A percentile compares a stretch with the other conserved stretches of the same genome.
phyloP scores from a whole-genome alignment of 2,329 filamentous ascomycete genomes.

The Monosporascus cannonballus region DNA sequence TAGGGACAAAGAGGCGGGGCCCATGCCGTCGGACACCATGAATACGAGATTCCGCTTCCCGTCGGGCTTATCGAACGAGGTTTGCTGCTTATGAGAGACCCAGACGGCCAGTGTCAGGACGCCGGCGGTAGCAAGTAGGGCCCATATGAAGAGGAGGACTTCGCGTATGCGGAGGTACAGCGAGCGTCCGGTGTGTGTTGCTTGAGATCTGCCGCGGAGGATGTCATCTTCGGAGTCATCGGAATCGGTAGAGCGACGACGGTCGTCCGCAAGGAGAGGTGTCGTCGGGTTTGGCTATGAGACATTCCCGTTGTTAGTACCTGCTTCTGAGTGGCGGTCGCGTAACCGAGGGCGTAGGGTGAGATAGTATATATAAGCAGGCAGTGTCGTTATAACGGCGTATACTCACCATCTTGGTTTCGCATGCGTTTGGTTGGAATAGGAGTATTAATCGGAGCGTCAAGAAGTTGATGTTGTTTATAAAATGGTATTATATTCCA shows the following conservation, averaged over 20 bases:
- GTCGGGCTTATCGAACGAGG: constrained; percentile 30
- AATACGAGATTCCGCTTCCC: constrained; percentile 92
- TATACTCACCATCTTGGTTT: neutral
- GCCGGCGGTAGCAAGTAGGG: constrained; percentile 68
- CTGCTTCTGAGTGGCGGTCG: neutral
- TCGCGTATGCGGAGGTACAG: constrained; percentile 54
- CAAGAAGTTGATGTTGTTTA: neutral
- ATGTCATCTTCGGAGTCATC: constrained; percentile 29
- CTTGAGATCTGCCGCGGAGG: constrained; percentile 23
- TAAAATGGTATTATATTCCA: neutral
- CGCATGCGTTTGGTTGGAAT: neutral
- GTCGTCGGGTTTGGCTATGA: constrained; percentile 22
- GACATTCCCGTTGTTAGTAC: neutral
- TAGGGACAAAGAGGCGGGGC: constrained; percentile 80
- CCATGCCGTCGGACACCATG: constrained; percentile 99
- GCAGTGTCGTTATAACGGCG: neutral
- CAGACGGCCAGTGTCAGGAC: constrained; percentile 76
- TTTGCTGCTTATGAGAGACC: constrained; percentile 63
- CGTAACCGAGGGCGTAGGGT: neutral
- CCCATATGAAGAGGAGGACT: constrained; percentile 74
- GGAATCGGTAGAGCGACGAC: constrained; percentile 12
- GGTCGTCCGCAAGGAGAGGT: constrained; percentile 24
- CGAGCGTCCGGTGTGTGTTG: constrained; percentile 15
- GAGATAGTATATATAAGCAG: neutral
- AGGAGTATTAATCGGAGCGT: neutral